phyloP scores from a whole-genome alignment of 805 yeast species.

The Ogataea ganodermae region DNA sequence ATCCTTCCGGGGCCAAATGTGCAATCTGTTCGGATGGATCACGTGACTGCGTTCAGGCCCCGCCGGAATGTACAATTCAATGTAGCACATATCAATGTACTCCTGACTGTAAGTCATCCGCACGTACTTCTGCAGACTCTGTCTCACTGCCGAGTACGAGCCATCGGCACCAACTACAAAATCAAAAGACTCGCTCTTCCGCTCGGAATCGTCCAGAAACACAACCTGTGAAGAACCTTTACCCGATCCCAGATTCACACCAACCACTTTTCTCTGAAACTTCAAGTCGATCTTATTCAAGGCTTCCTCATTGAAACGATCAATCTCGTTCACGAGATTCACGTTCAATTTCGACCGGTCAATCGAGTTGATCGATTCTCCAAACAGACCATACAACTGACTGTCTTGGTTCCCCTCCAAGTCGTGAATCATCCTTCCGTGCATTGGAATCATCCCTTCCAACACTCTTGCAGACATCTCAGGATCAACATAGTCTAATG shows the following conservation, averaged over 20 bases:
- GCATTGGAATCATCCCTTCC: conserved; percentile 74
- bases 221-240: conserved; percentile 9
- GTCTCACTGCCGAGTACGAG: conserved; percentile 71
- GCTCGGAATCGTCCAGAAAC: conserved; percentile 7
- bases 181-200: conserved; percentile 42
- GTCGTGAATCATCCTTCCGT: conserved; percentile 88
- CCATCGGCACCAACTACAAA: conserved; percentile 86
- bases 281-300: conserved; percentile 39
- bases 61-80: conserved; percentile 78
- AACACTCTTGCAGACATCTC: conserved; percentile 58
- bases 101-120: conserved; percentile 74
- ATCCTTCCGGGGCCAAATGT: conserved; percentile 88
- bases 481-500: conserved; percentile 63
- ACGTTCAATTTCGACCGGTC: conserved; percentile 73
- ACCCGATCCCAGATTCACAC: conserved; percentile 39
- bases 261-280: conserved; percentile 60
- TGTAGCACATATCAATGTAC: conserved; percentile 79
- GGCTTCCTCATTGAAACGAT: conserved; percentile 32
- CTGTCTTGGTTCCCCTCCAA: conserved; percentile 59
- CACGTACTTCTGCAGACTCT: conserved; percentile 62
- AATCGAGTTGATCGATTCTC: conserved; percentile 83
- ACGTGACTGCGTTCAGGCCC: conserved; percentile 44
- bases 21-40: conserved; percentile 74
- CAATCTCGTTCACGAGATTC: conserved; percentile 63
- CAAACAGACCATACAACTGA: conserved; percentile 77